Base-by-base conservation (phyloP, 352 stramenopile genomes). In the Phytopythium cucurbitacearum region DNA sequence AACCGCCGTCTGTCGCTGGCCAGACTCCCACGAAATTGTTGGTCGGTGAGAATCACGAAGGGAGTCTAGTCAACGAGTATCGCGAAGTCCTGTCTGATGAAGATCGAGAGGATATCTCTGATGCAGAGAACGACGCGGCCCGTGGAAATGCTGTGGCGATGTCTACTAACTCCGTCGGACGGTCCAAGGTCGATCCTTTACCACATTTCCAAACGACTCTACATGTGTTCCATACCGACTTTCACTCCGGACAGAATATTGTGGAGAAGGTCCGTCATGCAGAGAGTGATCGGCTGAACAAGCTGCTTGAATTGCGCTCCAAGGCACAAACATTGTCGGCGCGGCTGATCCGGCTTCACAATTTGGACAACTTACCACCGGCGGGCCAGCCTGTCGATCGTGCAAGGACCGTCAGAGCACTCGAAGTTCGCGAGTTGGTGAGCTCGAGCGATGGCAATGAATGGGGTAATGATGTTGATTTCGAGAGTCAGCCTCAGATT, bases 231-330 rank as follows among this genome's bases (percentile, higher is more conserved):
- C 21, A 28, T 28, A 28, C 21, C 21, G 21, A 1, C 2, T 28
- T 28, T 28, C 21, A 28, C 1, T 28, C 21, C 21, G 21, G 21
- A 2, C 21, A 28, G 21, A 28, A 28, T 28, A 28, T 34, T 38
- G 44, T 44, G 40, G 21, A 28, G 21, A 28, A 46, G 15, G n/a
- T 52, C 36, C 42, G 16, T 34, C 16, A 21, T 38, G 40, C 41
- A 44, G 8, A 16, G 13, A 44, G 54, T 28, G 49, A 58, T n/a
- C 51, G 3, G 3, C 45, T 38, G 45, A 51, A 15, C 45, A 74
- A 62, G 35, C 58, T 74, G 21, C 52, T 71, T 11, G 51, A 69
- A 33, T 53, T 74, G 7, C 48, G 46, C 35, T 53, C 53, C 40
- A 69, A 71, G 32, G 52, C 66, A 39, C 44, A 57, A 40, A 42